A percentile compares a stretch with the other conserved stretches of the same genome.
phyloP scores from a whole-genome alignment of 2,329 filamentous ascomycete species.

The Talaromyces rugulosus region DNA sequence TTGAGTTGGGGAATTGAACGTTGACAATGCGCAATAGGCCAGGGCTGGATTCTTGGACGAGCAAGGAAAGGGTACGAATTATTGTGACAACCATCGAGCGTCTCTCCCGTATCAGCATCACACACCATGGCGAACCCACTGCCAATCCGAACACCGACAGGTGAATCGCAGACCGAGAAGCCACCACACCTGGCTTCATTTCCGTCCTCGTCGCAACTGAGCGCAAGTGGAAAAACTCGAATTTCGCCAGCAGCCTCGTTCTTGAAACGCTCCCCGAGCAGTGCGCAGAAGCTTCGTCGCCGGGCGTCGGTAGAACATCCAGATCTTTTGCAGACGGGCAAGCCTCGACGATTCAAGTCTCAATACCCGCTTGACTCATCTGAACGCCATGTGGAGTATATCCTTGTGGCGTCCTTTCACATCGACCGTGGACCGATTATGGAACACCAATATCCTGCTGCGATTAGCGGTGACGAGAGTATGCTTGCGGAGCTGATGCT shows the following conservation, averaged over 20 bases:
- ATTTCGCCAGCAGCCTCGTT: conserved; percentile 59
- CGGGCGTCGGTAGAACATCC: conserved; percentile 35
- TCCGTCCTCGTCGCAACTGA: conserved; percentile 25
- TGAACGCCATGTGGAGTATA: conserved; percentile 98
- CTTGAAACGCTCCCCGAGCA: conserved; percentile 48
- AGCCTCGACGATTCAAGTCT: conserved; percentile 59
- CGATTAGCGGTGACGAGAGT: conserved; percentile 94
- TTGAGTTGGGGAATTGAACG: neutral
- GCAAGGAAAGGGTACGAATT: neutral
- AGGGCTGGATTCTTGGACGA: neutral
- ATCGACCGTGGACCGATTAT: conserved; percentile 94
- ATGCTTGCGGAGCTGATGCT: conserved; percentile 99
- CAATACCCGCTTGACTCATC: conserved; percentile 70
- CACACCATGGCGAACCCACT: conserved; percentile 9
- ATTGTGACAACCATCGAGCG: neutral
- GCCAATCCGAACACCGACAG: conserved; percentile 4
- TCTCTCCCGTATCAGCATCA: neutral
- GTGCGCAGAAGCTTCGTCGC: conserved; percentile 35
- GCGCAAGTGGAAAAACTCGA: conserved; percentile 50
- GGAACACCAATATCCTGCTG: conserved; percentile 95
- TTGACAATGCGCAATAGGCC: conserved; percentile 1
- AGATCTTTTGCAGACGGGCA: conserved; percentile 36
- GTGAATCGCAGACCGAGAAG: conserved; percentile 10
- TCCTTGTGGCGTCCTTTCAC: conserved; percentile 94
- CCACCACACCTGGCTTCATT: conserved; percentile 6